Evolutionary conservation across 805 yeast species (phyloP).

Genomic region (Jamesozyma lodderae): DNA sequence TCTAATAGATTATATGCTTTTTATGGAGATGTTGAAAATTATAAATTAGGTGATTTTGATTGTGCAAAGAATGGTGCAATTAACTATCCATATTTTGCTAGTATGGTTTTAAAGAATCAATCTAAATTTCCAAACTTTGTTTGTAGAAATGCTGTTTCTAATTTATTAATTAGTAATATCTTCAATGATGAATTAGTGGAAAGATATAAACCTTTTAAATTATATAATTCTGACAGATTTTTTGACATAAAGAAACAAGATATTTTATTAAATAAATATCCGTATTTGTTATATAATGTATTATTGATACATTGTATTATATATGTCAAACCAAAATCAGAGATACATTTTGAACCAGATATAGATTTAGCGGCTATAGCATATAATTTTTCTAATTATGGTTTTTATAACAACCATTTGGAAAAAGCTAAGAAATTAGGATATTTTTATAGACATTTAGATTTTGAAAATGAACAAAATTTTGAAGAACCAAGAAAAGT

Average conservation of each 20-base stretch:
- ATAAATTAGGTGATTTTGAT: conserved; percentile 4
- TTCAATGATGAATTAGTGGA: background rate
- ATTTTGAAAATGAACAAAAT: conserved; percentile 2
- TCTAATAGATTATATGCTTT: conserved; percentile 2
- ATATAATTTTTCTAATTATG: background rate
- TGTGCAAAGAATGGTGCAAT: conserved; percentile 2
- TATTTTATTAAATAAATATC: background rate
- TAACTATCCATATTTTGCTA: conserved; percentile 1
- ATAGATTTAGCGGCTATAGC: background rate
- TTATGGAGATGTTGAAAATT: conserved; percentile 2
- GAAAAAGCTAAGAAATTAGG: background rate
- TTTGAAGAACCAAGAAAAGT: background rate
- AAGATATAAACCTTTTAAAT: conserved; percentile 1
- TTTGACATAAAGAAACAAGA: background rate
- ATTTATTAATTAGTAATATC: background rate
- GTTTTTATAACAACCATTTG: background rate
- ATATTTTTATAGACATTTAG: conserved; percentile 1
- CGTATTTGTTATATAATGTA: background rate
- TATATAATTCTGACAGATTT: background rate
- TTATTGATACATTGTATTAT: background rate
- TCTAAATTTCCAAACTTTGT: conserved; percentile 2
- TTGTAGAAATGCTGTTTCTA: too few relatives aligned
- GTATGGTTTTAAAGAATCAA: background rate
- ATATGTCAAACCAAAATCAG: background rate
- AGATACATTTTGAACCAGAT: background rate